Evolutionary conservation across 164 flowering plant genomes (phyloP).

Genomic region (Umbilicus rupestris): DNA sequence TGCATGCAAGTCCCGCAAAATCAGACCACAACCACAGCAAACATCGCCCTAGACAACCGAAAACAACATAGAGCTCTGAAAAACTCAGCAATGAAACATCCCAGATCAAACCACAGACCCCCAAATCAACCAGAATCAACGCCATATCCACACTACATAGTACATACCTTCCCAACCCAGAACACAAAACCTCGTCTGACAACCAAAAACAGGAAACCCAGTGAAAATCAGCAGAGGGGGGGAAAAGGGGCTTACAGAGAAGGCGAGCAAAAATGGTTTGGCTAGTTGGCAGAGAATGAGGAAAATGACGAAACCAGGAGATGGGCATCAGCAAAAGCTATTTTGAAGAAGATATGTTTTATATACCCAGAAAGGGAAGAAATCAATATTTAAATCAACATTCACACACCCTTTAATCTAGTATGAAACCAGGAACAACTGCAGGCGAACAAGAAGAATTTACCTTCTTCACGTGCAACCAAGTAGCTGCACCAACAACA

Average conservation of each 20-base stretch:
- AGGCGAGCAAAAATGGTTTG: neutral
- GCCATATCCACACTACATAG: no score
- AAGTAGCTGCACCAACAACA: neutral
- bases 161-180: no score
- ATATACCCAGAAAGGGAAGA: neutral
- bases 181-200: neutral
- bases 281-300: neutral
- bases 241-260: neutral
- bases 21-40: neutral
- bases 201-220: neutral
- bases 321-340: neutral
- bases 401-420: neutral
- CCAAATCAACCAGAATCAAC: neutral
- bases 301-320: constrained; percentile 1
- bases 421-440: neutral
- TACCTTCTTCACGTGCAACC: no score
- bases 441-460: neutral
- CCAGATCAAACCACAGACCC: neutral
- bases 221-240: neutral
- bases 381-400: neutral
- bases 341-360: neutral
- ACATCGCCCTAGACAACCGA: neutral
- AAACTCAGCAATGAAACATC: neutral
- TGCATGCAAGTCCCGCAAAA: neutral
- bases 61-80: no score